Evolutionary conservation across 805 yeast species (phyloP).

Genomic region (Yarrowia osloensis): DNA sequence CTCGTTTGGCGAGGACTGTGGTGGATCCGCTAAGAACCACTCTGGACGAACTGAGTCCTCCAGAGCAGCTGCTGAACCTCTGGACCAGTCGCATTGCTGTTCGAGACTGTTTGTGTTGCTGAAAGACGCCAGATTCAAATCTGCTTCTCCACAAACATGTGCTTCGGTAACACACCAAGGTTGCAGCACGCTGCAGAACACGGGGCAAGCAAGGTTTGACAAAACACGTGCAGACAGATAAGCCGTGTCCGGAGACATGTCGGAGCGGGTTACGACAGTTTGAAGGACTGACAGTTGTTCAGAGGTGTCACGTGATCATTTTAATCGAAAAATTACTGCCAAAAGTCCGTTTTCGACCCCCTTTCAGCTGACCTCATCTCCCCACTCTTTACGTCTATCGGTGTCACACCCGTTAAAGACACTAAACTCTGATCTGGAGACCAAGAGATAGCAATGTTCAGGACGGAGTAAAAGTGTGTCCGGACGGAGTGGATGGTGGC

Average conservation of each 20-base stretch:
- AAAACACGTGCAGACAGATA: conserved; percentile 1
- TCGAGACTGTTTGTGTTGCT: not conserved
- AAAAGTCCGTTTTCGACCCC: not conserved
- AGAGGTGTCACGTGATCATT: not conserved
- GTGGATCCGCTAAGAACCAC: not conserved
- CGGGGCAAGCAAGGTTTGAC: not conserved
- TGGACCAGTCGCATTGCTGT: not conserved
- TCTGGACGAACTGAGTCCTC: not conserved
- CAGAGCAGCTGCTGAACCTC: not conserved
- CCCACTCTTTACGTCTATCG: not conserved
- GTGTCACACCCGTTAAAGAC: not conserved
- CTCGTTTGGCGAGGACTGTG: not conserved
- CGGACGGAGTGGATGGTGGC: no score
- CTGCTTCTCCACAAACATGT: conserved; percentile 12
- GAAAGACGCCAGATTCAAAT: not conserved
- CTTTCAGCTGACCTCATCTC: not conserved
- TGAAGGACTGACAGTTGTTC: no score
- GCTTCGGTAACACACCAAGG: conserved; percentile 2
- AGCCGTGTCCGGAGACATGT: not conserved
- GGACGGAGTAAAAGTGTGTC: not conserved
- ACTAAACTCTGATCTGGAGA: conserved; percentile 1
- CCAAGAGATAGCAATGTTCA: not conserved
- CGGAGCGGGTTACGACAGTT: not conserved
- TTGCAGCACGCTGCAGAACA: conserved; percentile 16
- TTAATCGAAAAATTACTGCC: not conserved